Evolutionary conservation across 768 basidiomycete genomes (phyloP).

Genomic region (Auriscalpium vulgare): DNA sequence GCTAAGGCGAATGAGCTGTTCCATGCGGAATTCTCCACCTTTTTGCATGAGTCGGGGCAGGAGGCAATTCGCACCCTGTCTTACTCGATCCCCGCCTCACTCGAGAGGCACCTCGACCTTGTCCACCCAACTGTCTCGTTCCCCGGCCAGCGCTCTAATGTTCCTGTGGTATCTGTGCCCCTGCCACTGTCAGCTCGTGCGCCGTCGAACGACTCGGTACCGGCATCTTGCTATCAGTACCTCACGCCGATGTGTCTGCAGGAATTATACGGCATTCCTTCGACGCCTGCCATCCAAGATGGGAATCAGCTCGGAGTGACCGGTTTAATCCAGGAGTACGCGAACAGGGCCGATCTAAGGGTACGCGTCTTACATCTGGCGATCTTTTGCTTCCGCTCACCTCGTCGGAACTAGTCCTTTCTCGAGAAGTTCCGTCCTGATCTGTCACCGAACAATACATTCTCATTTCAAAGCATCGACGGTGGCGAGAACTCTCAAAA

Average conservation of each 20-base stretch:
- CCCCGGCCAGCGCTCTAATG: not conserved
- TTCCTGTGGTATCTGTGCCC: not conserved
- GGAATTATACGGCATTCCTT: conserved; percentile 28
- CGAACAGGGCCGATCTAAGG: conserved; percentile 21
- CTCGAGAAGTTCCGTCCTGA: conserved; percentile 19
- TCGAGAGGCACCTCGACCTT: conserved; percentile 12
- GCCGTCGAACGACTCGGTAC: not conserved
- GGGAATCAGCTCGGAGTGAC: conserved; percentile 23
- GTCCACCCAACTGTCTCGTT: conserved; percentile 14
- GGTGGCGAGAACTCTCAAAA: conserved; percentile 21
- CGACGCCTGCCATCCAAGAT: conserved; percentile 18
- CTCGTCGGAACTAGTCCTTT: conserved; percentile 15
- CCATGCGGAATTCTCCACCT: not conserved
- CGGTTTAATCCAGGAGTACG: conserved; percentile 25
- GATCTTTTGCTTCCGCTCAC: not conserved
- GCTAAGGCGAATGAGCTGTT: conserved; percentile 18
- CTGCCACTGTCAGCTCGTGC: not conserved
- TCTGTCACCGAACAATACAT: conserved; percentile 14
- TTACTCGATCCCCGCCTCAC: conserved; percentile 1
- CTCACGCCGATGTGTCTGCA: conserved; percentile 25
- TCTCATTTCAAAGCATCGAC: conserved; percentile 20
- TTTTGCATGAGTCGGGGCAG: conserved; percentile 3
- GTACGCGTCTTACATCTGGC: conserved; percentile 4
- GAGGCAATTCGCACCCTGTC: conserved; percentile 6
- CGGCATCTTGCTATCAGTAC: not conserved